Evolutionary conservation across 2,329 filamentous ascomycete genomes (phyloP), one percentile per base, ranked within the genome.

Genomic region (Zymoseptoria ardabiliae): DNA sequence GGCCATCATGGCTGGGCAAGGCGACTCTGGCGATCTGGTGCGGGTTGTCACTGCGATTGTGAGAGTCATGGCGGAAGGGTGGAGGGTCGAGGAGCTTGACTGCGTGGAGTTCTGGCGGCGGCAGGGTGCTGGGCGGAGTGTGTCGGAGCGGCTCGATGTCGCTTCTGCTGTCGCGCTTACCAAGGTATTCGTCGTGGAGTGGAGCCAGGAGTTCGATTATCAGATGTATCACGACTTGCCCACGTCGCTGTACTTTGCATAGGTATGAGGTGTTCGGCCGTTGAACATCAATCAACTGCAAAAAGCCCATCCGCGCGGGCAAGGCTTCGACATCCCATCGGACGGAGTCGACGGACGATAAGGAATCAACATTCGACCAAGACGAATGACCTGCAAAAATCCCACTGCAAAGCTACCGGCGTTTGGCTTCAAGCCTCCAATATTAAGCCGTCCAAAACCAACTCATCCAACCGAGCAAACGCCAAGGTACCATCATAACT

Each of bases 181-280:
- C 1, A 55, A 49, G 21, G n/a, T 45, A 19, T 55, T 55, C 41
- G 19, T 55, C 3, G 21, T 55, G 6, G 54, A 55, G 35, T 50
- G 54, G 30, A 55, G 54, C 30, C 35, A 35, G 21, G 54, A 55
- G 8, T 35, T 45, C 6, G 30, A 55, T 17, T 55, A 55, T 45
- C 54, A 55, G 35, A 28, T 55, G 21, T 49, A 23, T 23, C 54
- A 55, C 54, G 23, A 55, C 20, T 23, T 55, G 22, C 54, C 54
- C 19, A 28, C 45, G 7, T 35, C 19, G 6, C n/a, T 50, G 54
- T 20, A 55, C 41, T 55, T 55, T 41, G 35, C 35, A 3, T 41
- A 41, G 35, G 17, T 17, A 17, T 28, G 35, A 41, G 35, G 10
- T 17, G 11, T 41, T 11, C 13, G 13, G 35, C 5, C 35, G 17